Evolutionary conservation across 306 rosid genomes (phyloP).

Genomic region (Lathyrus sativus): DNA sequence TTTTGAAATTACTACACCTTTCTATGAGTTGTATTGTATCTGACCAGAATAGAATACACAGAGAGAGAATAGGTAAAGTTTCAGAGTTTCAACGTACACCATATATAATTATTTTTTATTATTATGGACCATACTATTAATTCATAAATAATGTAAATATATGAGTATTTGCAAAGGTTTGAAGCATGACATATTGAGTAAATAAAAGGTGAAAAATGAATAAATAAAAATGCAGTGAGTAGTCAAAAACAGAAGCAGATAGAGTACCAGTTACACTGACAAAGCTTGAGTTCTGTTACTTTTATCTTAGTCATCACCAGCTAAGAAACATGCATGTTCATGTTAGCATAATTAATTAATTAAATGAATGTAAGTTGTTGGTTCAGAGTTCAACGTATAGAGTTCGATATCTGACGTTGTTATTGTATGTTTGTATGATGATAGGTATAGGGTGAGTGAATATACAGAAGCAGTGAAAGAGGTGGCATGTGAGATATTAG

Average conservation of each 20-base stretch:
- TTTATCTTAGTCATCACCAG: background rate
- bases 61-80: background rate
- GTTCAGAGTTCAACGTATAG: no score
- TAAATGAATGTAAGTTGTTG: no score
- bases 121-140: background rate
- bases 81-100: background rate
- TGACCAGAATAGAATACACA: background rate
- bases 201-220: background rate
- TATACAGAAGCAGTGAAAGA: conserved; percentile 58
- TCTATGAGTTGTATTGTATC: conserved; percentile 1
- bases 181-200: conserved; percentile 1
- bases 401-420: no score
- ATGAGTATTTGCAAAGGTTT: background rate
- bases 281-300: conserved; percentile 17
- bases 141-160: no score
- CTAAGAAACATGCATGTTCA: background rate
- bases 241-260: conserved; percentile 2
- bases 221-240: background rate
- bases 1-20: background rate
- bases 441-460: conserved; percentile 45
- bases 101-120: background rate
- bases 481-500: conserved; percentile 74
- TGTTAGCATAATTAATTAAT: background rate
- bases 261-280: conserved; percentile 6
- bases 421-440: background rate